Evolutionary conservation across 208 protist species (phyloP), one percentile per base, ranked within the genome.

Genomic region (Porcisia hertigi): DNA sequence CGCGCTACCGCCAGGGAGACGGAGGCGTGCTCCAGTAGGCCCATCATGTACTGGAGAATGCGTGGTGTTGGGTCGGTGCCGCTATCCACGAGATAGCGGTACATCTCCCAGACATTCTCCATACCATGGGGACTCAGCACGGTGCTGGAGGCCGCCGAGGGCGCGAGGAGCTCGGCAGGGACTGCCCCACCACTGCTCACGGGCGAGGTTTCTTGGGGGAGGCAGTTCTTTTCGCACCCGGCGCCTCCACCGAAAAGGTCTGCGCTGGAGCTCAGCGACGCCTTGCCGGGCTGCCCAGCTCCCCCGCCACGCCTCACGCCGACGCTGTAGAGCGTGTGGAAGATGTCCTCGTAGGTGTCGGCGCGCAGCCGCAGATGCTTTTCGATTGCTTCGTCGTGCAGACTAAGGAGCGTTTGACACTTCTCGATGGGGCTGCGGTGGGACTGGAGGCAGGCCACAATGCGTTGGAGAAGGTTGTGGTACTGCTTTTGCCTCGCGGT

Each of bases 301-400:
- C 62, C 60, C n/a, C 64, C 77, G 80, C 65, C 69, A 14, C 76
- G 65, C 39, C 53, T 39, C 66, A 86, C 82, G 16, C 67, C 85
- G 23, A 89, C 86, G 34, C 89, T 89, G 77, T 89, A 92, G 60
- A 91, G 83, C 6, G 77, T 59, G 81, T 96, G 88, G 71, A 96
- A 89, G 34, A 96, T 88, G 53, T 96, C 91, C 57, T 92, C 89
- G 80, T 96, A 96, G 49, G 89, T 96, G 76, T 96, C 91, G 14
- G 82, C 74, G 57, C 91, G 89, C 25, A 96, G 80, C 14, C 91
- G 87, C 69, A 96, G 83, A 30, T 86, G 91, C 47, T 82, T 79
- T 39, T 69, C 57, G 34, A 96, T 79, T 1, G 87, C 91, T 53
- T 91, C 83, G 23, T 93, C 81, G 63, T 96, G 91, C 6, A 96